These are phyloP conservation scores for Phytophthora citricola DNA, from an alignment of 352 stramenopile genomes.

Conservation along the genomic window DNA sequence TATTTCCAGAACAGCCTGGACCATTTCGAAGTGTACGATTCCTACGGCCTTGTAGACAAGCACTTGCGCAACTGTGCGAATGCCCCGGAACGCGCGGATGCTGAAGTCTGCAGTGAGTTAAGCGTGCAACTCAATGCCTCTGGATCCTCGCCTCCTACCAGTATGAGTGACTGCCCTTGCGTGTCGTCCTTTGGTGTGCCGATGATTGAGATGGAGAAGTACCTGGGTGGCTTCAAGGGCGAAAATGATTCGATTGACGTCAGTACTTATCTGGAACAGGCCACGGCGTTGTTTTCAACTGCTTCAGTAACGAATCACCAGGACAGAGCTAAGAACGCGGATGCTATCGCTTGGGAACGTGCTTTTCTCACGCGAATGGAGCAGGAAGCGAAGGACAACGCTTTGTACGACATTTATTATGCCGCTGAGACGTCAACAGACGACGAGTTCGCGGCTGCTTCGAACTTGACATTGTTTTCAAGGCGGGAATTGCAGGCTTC, in stretches of 20 bases:
- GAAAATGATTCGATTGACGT: slow-evolving; percentile 22
- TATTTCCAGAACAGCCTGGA: slow-evolving; percentile 72
- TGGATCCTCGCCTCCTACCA: slow-evolving; percentile 45
- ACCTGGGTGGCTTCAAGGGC: slow-evolving; percentile 53
- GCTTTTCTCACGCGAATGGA: slow-evolving; percentile 70
- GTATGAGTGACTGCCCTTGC: slow-evolving; percentile 74
- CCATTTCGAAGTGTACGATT: slow-evolving; percentile 60
- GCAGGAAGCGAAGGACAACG: slow-evolving; percentile 47
- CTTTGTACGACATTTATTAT: slow-evolving; percentile 73
- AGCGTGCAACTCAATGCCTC: slow-evolving; percentile 33
- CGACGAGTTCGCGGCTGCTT: slow-evolving; percentile 67
- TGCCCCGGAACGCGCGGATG: slow-evolving; percentile 31
- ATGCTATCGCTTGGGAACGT: slow-evolving; percentile 73
- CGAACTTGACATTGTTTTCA: slow-evolving; percentile 50
- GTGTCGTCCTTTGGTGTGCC: slow-evolving; percentile 62
- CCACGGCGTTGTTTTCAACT: slow-evolving; percentile 53
- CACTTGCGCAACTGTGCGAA: slow-evolving; percentile 55
- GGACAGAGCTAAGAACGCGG: slow-evolving; percentile 42
- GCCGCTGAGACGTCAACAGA: slow-evolving; percentile 61
- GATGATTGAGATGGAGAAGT: slow-evolving; percentile 65
- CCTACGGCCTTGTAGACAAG: slow-evolving; percentile 44
- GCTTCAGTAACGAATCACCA: slow-evolving; percentile 62
- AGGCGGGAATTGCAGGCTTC: slow-evolving; percentile 58
- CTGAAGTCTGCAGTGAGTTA: slow-evolving; percentile 48
- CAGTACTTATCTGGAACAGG: slow-evolving; percentile 47